These are phyloP conservation scores for Globisporangium spinosum DNA, from an alignment of 352 stramenopile genomes.

Conservation along the genomic window DNA sequence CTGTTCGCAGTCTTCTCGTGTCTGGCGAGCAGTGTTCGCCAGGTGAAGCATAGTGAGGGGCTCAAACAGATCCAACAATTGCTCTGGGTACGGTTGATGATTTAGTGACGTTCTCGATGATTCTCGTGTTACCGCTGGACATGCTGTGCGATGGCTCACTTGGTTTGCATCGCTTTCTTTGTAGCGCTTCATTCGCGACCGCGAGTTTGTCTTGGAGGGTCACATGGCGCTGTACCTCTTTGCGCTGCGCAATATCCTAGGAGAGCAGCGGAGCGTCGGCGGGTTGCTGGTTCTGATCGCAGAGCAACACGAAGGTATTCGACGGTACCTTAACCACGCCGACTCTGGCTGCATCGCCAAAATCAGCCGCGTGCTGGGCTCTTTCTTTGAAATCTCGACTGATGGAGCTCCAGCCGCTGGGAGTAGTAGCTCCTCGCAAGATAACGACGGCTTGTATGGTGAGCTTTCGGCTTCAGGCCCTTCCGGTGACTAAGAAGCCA, in stretches of 20 bases:
- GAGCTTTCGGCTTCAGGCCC: not conserved
- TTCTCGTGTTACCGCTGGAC: no score
- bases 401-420: not conserved
- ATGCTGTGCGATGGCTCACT: not conserved
- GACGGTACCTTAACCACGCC: conserved; percentile 5
- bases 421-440: not conserved
- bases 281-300: conserved; percentile 3
- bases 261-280: conserved; percentile 13
- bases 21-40: conserved; percentile 1
- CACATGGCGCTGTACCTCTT: conserved; percentile 20
- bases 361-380: conserved; percentile 7
- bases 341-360: conserved; percentile 16
- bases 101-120: not conserved
- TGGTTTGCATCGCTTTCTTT: not conserved
- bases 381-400: conserved; percentile 17
- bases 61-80: conserved; percentile 17
- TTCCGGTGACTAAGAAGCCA: not conserved
- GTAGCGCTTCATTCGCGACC: conserved; percentile 20
- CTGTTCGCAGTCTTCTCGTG: conserved; percentile 14
- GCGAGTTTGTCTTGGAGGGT: conserved; percentile 15
- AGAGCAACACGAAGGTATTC: conserved; percentile 15
- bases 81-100: conserved; percentile 7
- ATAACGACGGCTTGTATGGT: not conserved
- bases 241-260: conserved; percentile 16
- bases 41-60: conserved; percentile 15